Base-by-base conservation (phyloP, 257 asterid genomes). In the Nyctanthes arbortristis region DNA sequence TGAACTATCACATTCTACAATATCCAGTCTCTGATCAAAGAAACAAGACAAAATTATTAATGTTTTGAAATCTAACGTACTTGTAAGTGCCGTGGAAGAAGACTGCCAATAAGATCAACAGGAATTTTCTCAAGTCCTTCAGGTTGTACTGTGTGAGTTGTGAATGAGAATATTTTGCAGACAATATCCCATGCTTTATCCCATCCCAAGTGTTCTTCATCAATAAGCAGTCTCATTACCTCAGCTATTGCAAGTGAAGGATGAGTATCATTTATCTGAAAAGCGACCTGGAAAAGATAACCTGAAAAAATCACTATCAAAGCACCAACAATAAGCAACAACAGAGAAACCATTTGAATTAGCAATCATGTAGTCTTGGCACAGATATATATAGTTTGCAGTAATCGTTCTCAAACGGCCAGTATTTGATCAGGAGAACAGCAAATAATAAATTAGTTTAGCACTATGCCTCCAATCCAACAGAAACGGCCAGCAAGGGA, bases 41-140 rank as follows among this genome's bases (percentile, higher is more conserved):
- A n/a, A 45, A 45, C 25, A 7, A 10, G 16, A 68, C 36, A 34
- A 35, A n/a, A 22, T 57, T 9, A 34, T 47, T 11, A 30, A 14
- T 64, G 47, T 56, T 37, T 4, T 20, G 31, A 43, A 62, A 72
- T 62, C 61, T 22, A 39, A 71, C 81, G 14, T 59, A 83, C 85
- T 77, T 79, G 81, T 43, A 79, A 72, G 71, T 83, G 88, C 12
- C 83, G 81, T 7, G 85, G 88, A 73, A 83, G 88, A 77, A 83
- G 81, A 72, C 65, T 79, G 30, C 81, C 81, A 63, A 83, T 55
- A 60, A 83, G 88, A 80, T 83, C 85, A 56, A 75, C 78, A 11
- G 85, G 88, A 66, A 83, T 77, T 83, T 80, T 83, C 78, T 83
- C 85, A 64, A 80, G 77, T 37, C 77, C 84, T 77, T 72, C 88